Evolutionary conservation across 2,329 filamentous ascomycete species (phyloP).

Genomic region (Epichloe gansuensis): DNA sequence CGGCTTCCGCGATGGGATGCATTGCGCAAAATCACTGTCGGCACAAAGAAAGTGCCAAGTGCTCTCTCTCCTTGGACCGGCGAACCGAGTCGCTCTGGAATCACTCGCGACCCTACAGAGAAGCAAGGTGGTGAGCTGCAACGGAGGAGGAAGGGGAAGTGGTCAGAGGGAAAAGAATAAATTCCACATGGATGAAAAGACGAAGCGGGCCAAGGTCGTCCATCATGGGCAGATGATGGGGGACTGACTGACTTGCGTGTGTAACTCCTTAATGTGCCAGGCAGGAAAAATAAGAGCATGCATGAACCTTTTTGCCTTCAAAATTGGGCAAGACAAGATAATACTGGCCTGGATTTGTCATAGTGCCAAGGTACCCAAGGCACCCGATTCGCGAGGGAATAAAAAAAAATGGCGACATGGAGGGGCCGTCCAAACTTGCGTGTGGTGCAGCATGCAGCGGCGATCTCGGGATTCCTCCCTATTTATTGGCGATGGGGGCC

Average conservation of each 20-base stretch:
- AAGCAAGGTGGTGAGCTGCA: background rate
- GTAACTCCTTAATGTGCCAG: no score
- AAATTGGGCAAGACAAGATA: background rate
- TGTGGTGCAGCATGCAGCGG: background rate
- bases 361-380: background rate
- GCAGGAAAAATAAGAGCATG: no score
- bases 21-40: conserved; percentile 11
- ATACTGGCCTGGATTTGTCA: conserved; percentile 1
- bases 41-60: background rate
- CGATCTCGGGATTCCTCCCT: background rate
- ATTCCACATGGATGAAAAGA: background rate
- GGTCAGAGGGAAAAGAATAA: background rate
- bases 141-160: background rate
- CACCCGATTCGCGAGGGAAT: background rate
- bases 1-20: conserved; percentile 23
- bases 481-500: background rate
- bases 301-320: background rate
- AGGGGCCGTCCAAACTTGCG: background rate
- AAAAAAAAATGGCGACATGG: background rate
- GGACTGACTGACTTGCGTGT: no score
- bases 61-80: background rate
- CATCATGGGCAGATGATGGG: no score
- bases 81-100: background rate
- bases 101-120: background rate
- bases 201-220: background rate